phyloP scores from a whole-genome alignment of 2,329 filamentous ascomycete genomes.

The Talaromyces islandicus region DNA sequence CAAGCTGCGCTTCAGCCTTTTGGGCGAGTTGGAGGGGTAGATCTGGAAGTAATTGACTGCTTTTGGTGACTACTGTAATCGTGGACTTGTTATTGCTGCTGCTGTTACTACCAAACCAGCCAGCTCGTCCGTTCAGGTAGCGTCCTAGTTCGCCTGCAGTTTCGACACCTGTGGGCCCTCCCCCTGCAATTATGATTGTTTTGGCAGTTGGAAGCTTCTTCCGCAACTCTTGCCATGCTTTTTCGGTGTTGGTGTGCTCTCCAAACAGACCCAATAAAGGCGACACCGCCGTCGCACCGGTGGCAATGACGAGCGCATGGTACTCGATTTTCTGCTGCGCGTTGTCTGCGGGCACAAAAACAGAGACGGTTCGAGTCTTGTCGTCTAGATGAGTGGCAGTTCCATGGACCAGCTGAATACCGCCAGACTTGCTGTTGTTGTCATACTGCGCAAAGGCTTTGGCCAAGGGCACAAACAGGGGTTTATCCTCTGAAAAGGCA shows the following conservation, averaged over 20 bases:
- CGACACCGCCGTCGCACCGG: constrained; percentile 42
- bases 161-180: constrained; percentile 34
- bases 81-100: constrained; percentile 26
- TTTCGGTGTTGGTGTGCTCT: constrained; percentile 27
- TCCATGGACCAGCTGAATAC: constrained; percentile 41
- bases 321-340: constrained; percentile 25
- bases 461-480: constrained; percentile 37
- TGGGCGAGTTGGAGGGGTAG: constrained; percentile 34
- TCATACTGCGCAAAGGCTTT: constrained; percentile 37
- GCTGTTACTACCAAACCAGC: constrained; percentile 27
- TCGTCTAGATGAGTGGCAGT: constrained; percentile 21
- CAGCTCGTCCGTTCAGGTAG: constrained; percentile 43
- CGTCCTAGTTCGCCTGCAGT: constrained; percentile 48
- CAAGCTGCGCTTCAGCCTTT: constrained; percentile 38
- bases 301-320: constrained; percentile 46
- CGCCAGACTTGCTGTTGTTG: constrained; percentile 2
- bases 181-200: constrained; percentile 35
- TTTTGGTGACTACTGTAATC: constrained; percentile 43
- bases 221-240: constrained; percentile 37
- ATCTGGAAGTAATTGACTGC: constrained; percentile 34
- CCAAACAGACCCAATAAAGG: constrained; percentile 38
- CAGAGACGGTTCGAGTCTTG: constrained; percentile 5
- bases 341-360: constrained; percentile 22
- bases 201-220: constrained; percentile 33
- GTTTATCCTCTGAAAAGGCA: constrained; percentile 38